phyloP scores from a whole-genome alignment of 257 asterid species.

The Fraxinus americana region DNA sequence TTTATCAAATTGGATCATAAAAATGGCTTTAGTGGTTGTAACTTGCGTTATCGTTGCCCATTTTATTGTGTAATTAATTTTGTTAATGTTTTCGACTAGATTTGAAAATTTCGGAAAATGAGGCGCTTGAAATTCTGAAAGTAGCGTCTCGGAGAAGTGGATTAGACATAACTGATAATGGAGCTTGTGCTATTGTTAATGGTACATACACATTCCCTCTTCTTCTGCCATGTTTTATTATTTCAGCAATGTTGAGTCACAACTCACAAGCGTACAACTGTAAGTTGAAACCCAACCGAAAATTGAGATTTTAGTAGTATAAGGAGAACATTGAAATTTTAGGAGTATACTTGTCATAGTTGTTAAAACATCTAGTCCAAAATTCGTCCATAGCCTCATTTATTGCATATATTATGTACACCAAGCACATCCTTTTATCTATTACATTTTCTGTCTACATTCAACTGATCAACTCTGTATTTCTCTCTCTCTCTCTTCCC shows the following conservation, averaged over 20 bases:
- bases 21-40: background rate
- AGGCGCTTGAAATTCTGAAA: slow-evolving; percentile 61
- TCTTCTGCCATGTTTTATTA: background rate
- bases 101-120: slow-evolving; percentile 68
- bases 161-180: slow-evolving; percentile 42
- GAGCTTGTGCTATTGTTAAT: slow-evolving; percentile 50
- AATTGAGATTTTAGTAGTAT: background rate
- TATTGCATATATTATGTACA: too few relatives aligned
- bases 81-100: slow-evolving; percentile 33
- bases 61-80: background rate
- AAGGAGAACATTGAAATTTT: background rate
- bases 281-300: background rate
- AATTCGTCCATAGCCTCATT: background rate
- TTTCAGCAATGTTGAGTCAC: background rate
- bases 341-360: background rate
- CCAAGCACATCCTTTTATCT: too few relatives aligned
- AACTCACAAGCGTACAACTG: background rate
- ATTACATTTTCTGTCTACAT: background rate
- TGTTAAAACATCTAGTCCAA: background rate
- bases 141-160: slow-evolving; percentile 60
- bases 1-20: background rate
- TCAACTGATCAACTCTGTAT: background rate
- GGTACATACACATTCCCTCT: slow-evolving; percentile 40
- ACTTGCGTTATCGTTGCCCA: background rate
- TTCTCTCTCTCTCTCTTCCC: background rate